Base-by-base conservation (phyloP, 192 early-diverging fungal genomes). In the Funneliformis mosseae region DNA sequence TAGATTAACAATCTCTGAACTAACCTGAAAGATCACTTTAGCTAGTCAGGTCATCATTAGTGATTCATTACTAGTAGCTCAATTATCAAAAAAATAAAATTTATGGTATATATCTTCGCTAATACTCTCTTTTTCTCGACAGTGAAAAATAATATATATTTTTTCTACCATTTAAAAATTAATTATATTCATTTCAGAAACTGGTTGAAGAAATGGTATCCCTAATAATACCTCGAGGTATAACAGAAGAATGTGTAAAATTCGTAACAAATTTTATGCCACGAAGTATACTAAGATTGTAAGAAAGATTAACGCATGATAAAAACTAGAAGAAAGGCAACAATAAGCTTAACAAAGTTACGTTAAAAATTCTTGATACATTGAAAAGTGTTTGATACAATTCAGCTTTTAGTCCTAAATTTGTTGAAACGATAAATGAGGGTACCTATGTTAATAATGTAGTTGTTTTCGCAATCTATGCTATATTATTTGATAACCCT, bases 361-460 rank as follows among this genome's bases (percentile, higher is more conserved):
- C 41, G 18, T n/a, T 72, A 39, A 45, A 72, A 46, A 72, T 42
- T 38, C 43, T 72, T 12, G 70, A 72, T 72, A 43, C 33, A 4
- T 43, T 42, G 38, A 72, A 38, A 72, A 72, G 38, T 43, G 43
- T 72, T 72, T 72, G 39, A 41, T 72, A 9, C 23, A 72, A 72
- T 72, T 14, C 39, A 3, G 39, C 70, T 72, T 72, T 72, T 21
- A 3, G n/a, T 72, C 10, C 25, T 72, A 3, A 72, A n/a, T 72
- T 72, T 72, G 38, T 72, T 21, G 6, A 72, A 72, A 38, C 3
- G 16, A 43, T 72, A 14, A 46, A 72, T 23, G 39, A 72, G 14
- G 18, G 70, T 38, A 72, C 70, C n/a, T 72, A 72, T 72, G 21
- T 72, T 25, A 72, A 72, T 43, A 43, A 72, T 72, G 70, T 42